A percentile compares a stretch with the other conserved stretches of the same genome.
phyloP scores from a whole-genome alignment of 805 yeast genomes.

The Candida qinlingensis region DNA sequence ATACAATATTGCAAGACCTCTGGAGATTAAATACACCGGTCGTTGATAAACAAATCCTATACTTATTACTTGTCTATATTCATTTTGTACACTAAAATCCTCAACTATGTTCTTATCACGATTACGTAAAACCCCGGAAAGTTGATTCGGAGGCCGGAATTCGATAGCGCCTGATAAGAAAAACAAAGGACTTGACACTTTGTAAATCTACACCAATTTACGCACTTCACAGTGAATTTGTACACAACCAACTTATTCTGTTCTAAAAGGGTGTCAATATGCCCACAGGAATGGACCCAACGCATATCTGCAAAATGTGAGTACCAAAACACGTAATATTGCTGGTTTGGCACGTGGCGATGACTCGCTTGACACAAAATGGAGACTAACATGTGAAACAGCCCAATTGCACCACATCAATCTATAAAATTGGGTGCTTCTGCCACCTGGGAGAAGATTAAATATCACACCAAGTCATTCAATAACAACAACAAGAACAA shows the following conservation, averaged over 20 bases:
- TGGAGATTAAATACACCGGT: slow-evolving; percentile 64
- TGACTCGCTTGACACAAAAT: too few species aligned
- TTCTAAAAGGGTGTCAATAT: slow-evolving; percentile 5
- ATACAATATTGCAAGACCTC: slow-evolving; percentile 53
- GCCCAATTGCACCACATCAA: slow-evolving; percentile 21
- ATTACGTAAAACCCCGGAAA: not conserved
- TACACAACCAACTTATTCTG: not conserved
- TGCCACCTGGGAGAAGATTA: slow-evolving; percentile 27
- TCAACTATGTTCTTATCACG: too few species aligned
- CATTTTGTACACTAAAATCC: too few species aligned
- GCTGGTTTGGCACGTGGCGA: too few species aligned
- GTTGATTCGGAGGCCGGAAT: not conserved
- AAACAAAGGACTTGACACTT: not conserved
- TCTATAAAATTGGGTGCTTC: slow-evolving; percentile 18
- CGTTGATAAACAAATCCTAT: slow-evolving; percentile 22
- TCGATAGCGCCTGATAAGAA: not conserved
- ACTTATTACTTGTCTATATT: too few species aligned
- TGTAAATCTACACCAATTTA: not conserved
- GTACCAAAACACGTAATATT: slow-evolving; percentile 4
- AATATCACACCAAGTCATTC: slow-evolving; percentile 7
- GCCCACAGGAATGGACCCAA: slow-evolving; percentile 28
- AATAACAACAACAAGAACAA: not conserved
- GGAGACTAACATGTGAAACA: slow-evolving; percentile 5
- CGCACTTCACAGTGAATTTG: not conserved
- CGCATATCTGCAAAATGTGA: slow-evolving; percentile 23